Evolutionary conservation across 129 eudicot genomes (phyloP).

Genomic region (Cynara cardunculus): DNA sequence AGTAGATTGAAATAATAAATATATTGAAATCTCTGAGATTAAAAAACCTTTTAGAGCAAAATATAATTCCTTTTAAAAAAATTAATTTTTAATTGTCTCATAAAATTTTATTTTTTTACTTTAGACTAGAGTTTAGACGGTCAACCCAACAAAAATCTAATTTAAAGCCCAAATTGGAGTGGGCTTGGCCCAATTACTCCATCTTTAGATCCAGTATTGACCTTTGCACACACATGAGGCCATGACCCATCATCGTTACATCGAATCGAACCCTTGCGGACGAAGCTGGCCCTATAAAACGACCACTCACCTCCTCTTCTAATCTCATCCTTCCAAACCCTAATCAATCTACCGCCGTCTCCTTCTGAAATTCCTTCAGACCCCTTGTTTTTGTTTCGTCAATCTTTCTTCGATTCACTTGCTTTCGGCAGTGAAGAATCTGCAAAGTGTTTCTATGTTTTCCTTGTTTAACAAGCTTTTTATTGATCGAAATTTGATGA

Average conservation of each 20-base stretch:
- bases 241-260: background rate
- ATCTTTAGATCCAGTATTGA: background rate
- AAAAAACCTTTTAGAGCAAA: no score
- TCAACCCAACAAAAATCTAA: no score
- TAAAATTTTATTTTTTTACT: no score
- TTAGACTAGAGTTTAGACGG: no score
- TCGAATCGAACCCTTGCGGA: slow-evolving; percentile 15
- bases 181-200: background rate
- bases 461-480: background rate
- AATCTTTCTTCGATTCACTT: background rate
- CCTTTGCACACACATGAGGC: background rate
- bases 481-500: background rate
- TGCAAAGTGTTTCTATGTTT: background rate
- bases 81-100: no score
- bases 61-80: no score
- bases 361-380: background rate
- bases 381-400: background rate
- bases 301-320: background rate
- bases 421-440: background rate
- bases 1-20: no score
- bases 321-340: slow-evolving; percentile 10
- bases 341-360: background rate
- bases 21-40: no score
- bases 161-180: background rate
- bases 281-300: slow-evolving; percentile 26